A percentile compares a stretch with the other conserved stretches of the same genome.
phyloP scores from a whole-genome alignment of 306 rosid species.

The Pachyrhizus erosus region DNA sequence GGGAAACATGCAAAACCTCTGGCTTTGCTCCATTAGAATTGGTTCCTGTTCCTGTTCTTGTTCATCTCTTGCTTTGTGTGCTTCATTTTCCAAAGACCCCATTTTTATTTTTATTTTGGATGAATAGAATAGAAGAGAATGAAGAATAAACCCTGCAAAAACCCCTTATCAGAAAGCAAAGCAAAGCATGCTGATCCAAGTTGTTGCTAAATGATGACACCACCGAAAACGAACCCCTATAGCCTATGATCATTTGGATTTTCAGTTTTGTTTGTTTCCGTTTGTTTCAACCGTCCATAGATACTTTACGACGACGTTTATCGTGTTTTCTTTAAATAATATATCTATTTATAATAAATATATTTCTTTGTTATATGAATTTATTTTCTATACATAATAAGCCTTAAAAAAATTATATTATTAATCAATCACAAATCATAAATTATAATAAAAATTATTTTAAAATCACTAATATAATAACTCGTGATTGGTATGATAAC shows the following conservation, averaged over 20 bases:
- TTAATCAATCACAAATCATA: too few relatives aligned
- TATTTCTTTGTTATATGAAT: too few relatives aligned
- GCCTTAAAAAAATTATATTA: too few relatives aligned
- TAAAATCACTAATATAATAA: too few relatives aligned
- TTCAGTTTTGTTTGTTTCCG: constrained; percentile 29
- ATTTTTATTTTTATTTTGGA: constrained; percentile 41
- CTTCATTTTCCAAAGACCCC: constrained; percentile 65
- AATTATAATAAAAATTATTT: too few relatives aligned
- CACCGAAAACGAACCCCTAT: not conserved
- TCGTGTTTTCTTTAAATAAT: not conserved
- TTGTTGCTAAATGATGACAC: constrained; percentile 24
- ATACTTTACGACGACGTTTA: not conserved
- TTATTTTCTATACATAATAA: too few relatives aligned
- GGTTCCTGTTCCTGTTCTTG: constrained; percentile 57
- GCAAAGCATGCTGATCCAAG: not conserved
- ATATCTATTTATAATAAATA: too few relatives aligned
- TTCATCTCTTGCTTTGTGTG: constrained; percentile 22
- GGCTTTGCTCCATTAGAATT: constrained; percentile 69
- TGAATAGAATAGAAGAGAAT: not conserved
- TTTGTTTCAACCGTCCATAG: not conserved
- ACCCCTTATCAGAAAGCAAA: constrained; percentile 38
- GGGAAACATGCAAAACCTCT: constrained; percentile 92
- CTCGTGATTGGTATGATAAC: too few relatives aligned
- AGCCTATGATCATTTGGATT: not conserved
- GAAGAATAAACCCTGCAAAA: constrained; percentile 55